Evolutionary conservation across 2,329 filamentous ascomycete genomes (phyloP).

Genomic region (Incumbomyces delicatus): DNA sequence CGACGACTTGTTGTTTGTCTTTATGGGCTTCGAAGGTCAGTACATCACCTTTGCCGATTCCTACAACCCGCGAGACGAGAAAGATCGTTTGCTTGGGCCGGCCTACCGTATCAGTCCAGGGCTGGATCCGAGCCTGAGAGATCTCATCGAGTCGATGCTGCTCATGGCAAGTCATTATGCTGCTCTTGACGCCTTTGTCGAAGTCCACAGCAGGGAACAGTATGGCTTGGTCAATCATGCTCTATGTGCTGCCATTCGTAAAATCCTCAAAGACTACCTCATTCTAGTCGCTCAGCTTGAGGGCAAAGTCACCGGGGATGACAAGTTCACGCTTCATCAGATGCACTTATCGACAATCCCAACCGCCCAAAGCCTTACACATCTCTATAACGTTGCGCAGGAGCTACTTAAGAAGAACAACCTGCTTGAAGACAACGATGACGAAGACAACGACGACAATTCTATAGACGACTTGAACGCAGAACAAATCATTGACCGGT

Average conservation of each 20-base stretch:
- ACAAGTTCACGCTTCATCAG: conserved; percentile 82
- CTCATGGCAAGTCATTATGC: conserved; percentile 91
- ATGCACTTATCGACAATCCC: conserved; percentile 85
- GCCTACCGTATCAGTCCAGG: conserved; percentile 69
- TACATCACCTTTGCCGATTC: conserved; percentile 79
- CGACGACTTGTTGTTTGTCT: conserved; percentile 85
- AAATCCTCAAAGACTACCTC: conserved; percentile 84
- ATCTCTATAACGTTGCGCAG: conserved; percentile 77
- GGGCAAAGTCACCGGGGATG: conserved; percentile 80
- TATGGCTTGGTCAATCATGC: conserved; percentile 94
- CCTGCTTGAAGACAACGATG: conserved; percentile 66
- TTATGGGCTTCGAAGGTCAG: conserved; percentile 98
- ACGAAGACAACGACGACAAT: conserved; percentile 54
- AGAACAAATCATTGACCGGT: conserved; percentile 82
- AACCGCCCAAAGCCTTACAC: conserved; percentile 81
- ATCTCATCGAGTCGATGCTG: conserved; percentile 78
- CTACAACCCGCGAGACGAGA: conserved; percentile 77
- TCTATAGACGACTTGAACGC: conserved; percentile 68
- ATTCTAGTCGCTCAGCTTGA: conserved; percentile 89
- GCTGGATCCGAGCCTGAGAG: conserved; percentile 81
- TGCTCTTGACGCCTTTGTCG: conserved; percentile 83
- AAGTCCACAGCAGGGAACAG: conserved; percentile 85
- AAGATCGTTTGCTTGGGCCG: conserved; percentile 76
- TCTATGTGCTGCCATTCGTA: conserved; percentile 86
- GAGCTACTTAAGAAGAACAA: conserved; percentile 84